These are phyloP conservation scores for Trichoderma atroviride DNA, from an alignment of 2,329 filamentous ascomycete species.

Conservation along the genomic window DNA sequence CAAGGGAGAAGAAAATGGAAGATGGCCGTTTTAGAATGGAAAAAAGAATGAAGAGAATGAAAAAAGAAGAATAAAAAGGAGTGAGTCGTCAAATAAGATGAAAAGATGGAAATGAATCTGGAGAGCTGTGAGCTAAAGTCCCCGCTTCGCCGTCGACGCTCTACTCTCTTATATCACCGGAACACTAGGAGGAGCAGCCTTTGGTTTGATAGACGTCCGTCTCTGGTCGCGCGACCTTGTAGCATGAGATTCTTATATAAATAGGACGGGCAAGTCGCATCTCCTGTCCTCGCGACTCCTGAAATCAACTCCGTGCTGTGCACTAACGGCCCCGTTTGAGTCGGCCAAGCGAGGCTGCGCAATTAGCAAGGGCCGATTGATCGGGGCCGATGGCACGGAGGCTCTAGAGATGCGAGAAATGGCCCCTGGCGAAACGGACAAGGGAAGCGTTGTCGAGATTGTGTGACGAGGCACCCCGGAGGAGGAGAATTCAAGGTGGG, in stretches of 20 bases:
- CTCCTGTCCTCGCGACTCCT: conserved; percentile 8
- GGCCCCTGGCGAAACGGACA: conserved; percentile 15
- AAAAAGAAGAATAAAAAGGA: not conserved
- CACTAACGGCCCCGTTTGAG: conserved; percentile 12
- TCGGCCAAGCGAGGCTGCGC: conserved; percentile 15
- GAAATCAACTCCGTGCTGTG: conserved; percentile 13
- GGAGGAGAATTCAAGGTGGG: conserved; percentile 20
- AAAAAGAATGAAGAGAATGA: not conserved
- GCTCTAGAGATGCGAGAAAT: conserved; percentile 12
- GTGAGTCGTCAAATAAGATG: not conserved
- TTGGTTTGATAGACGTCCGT: not conserved
- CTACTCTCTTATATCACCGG: conserved; percentile 5
- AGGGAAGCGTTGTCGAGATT: conserved; percentile 26
- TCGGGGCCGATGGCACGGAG: conserved; percentile 18
- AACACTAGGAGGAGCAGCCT: not conserved
- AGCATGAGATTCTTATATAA: conserved; percentile 17
- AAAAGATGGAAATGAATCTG: not conserved
- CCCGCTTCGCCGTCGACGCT: not conserved
- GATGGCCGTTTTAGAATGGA: not conserved
- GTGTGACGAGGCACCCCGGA: conserved; percentile 15
- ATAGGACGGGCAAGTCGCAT: conserved; percentile 1
- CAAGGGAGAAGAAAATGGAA: not conserved
- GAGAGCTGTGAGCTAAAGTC: not conserved
- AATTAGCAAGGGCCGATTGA: conserved; percentile 17
- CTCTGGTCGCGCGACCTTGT: conserved; percentile 14